Evolutionary conservation across 768 basidiomycete species (phyloP), one percentile per base, ranked within the genome.

Genomic region (Dioszegia crocea): DNA sequence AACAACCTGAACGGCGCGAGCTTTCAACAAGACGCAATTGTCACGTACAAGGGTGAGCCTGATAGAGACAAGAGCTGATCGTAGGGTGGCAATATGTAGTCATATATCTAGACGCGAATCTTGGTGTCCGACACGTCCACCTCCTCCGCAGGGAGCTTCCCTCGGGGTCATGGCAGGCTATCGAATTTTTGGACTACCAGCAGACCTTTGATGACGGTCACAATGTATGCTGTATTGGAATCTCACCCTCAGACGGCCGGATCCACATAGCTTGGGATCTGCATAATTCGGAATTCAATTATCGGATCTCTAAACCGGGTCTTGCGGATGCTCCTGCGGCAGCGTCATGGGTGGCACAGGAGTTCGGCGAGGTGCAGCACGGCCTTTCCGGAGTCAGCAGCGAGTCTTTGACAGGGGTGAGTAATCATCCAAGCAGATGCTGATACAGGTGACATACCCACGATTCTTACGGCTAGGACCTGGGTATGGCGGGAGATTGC

Each of bases 261-360:
- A 54, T 54, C 17, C 52, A 54, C 26, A 5, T 54, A 4, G 21
- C 24, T 21, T 54, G 52, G 52, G 52, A 54, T 29, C 26, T 54
- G 26, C 52, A 54, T 24, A 40, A 16, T 36, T 54, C 52, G 4
- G 14, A 4, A 4, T 43, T 54, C 52, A 54, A 54, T 21, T 54
- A 54, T 29, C 36, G 52, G 17, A 11, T 40, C 12, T 54, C 52
- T 6, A 21, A 17, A 6, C 24, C 3, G 19, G 52, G 26, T 29
- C 26, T 54, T 4, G 21, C 52, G 39, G 26, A 26, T 24, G 23
- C 5, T 17, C 52, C 52, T 4, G 52, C 40, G 16, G 23, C 8
- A 6, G 23, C 27, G 19, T 4, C 27, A 40, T 54, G 52, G 52
- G 4, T 38, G 3, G 24, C 10, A n/a, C 6, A 39, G 9, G 16